Conservation (phyloP, 108 stramenopile genomes). For the Pseudonitzschia multistriata region DNA sequence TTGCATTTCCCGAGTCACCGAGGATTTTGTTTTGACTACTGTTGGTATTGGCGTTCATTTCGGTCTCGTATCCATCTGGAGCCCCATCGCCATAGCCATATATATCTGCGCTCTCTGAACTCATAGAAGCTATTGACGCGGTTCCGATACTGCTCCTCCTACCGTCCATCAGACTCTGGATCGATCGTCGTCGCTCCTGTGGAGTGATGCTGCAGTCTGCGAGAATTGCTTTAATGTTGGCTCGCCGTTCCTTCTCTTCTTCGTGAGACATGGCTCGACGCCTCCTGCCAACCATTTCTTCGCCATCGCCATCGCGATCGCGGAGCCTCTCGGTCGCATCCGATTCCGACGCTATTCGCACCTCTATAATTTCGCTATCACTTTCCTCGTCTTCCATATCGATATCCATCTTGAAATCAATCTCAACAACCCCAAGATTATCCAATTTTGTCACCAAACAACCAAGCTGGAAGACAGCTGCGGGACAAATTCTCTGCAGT, state of each 20-base stretch:
- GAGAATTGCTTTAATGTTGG: constrained; percentile 79
- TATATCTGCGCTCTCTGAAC: constrained; percentile 5
- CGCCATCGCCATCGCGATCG: neutral
- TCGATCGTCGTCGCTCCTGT: constrained; percentile 65
- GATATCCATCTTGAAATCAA: constrained; percentile 22
- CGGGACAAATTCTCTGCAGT: too few species aligned
- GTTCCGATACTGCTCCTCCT: constrained; percentile 40
- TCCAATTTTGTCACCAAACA: too few species aligned
- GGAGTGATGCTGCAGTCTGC: constrained; percentile 57
- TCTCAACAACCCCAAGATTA: too few species aligned
- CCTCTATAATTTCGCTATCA: constrained; percentile 9
- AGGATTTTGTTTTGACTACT: neutral
- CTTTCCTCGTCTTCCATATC: constrained; percentile 25
- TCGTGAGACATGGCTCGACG: constrained; percentile 43
- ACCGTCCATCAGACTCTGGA: constrained; percentile 88
- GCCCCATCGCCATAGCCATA: constrained; percentile 31
- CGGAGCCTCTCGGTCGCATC: constrained; percentile 3
- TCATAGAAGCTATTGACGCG: constrained; percentile 27
- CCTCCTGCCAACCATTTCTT: neutral
- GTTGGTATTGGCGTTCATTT: neutral
- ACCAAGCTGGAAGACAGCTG: too few species aligned
- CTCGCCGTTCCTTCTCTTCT: constrained; percentile 67
- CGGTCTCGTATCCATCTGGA: constrained; percentile 15
- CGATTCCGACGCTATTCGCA: neutral
- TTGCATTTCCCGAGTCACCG: neutral